Conservation (phyloP, 192 early-diverging fungal species). For the Ambispora gerdemannii region DNA sequence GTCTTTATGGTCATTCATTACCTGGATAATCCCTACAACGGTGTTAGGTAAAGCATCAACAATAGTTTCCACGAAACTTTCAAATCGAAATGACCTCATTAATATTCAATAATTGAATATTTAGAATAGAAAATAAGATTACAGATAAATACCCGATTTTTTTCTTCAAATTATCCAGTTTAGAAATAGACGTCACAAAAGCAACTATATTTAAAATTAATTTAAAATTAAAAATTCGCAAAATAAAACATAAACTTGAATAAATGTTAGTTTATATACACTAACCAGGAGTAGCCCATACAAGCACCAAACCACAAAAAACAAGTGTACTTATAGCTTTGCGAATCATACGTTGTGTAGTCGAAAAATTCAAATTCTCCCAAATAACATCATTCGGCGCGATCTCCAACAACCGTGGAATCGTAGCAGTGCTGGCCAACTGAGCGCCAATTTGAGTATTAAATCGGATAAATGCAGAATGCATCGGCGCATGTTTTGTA, state of each 20-base stretch:
- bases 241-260: not conserved
- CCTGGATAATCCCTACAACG: conserved; percentile 37
- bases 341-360: conserved; percentile 52
- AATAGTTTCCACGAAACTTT: conserved; percentile 34
- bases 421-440: conserved; percentile 65
- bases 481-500: conserved; percentile 37
- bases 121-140: not conserved
- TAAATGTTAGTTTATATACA: conserved; percentile 7
- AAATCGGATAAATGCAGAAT: conserved; percentile 83
- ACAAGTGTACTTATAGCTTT: conserved; percentile 49
- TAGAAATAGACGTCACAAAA: conserved; percentile 52
- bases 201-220: conserved; percentile 39
- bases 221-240: not conserved
- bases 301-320: conserved; percentile 56
- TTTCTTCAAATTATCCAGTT: conserved; percentile 44
- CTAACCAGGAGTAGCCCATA: conserved; percentile 71
- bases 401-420: conserved; percentile 63
- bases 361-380: conserved; percentile 65
- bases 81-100: not conserved
- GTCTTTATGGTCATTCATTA: too few species aligned
- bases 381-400: conserved; percentile 77
- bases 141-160: conserved; percentile 36
- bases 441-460: conserved; percentile 71
- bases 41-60: conserved; percentile 37
- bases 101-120: not conserved